These are phyloP conservation scores for Penium margaritaceum DNA, from an alignment of 139 green algal genomes.

Conservation along the genomic window DNA sequence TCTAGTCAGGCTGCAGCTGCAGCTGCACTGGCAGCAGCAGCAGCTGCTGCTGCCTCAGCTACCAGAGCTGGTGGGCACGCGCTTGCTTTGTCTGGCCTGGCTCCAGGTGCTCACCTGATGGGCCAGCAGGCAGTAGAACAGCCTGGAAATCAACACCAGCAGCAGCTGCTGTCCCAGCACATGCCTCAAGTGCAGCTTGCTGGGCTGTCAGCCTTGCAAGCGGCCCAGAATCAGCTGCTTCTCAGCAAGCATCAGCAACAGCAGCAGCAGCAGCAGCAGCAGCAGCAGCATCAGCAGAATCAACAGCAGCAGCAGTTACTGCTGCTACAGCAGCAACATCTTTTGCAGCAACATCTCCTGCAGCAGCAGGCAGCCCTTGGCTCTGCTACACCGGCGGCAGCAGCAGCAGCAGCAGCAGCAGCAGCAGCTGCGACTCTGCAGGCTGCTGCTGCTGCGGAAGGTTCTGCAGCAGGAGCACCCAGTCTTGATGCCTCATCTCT, in stretches of 20 bases:
- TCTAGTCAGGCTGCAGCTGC: no score
- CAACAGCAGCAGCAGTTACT: neutral
- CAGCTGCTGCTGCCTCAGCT: no score
- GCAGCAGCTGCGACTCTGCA: neutral
- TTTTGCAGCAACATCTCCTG: neutral
- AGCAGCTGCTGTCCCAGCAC: neutral
- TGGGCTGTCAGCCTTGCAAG: no score
- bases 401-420: neutral
- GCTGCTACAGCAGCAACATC: neutral
- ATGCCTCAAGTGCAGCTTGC: neutral
- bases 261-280: slow-evolving; percentile 6
- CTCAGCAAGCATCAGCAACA: no score
- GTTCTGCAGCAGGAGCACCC: neutral
- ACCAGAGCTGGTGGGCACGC: no score
- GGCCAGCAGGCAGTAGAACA: no score
- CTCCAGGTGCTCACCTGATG: no score
- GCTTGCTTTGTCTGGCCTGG: no score
- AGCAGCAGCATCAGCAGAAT: slow-evolving; percentile 4
- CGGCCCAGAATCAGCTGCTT: no score
- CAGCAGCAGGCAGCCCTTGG: no score
- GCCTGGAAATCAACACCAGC: neutral
- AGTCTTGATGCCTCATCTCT: neutral
- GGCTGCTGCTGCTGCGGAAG: no score
- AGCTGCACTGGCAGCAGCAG: no score
- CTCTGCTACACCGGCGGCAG: neutral